Percentiles rank a stretch among this genome's conserved stretches.
These are phyloP conservation scores for Collybia mongolica DNA, from an alignment of 768 basidiomycete genomes.

Conservation along the genomic window DNA sequence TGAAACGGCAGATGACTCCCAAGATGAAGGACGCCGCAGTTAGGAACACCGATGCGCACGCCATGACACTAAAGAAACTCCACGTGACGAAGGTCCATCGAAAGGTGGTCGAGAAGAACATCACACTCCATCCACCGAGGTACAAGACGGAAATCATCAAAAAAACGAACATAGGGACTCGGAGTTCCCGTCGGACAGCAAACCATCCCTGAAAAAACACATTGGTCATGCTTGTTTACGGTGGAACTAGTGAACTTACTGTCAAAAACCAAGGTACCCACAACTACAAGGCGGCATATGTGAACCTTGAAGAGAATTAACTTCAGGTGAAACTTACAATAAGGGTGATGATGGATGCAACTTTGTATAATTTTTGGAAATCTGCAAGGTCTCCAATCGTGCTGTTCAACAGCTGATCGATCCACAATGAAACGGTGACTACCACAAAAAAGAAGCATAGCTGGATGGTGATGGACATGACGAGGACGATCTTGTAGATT, in stretches of 20 bases:
- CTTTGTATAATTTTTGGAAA: conserved; percentile 50
- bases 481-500: conserved; percentile 70
- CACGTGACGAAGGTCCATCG: conserved; percentile 75
- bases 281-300: conserved; percentile 35
- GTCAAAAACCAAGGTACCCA: conserved; percentile 69
- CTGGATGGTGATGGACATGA: conserved; percentile 71
- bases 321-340: conserved; percentile 43
- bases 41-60: conserved; percentile 55
- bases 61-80: conserved; percentile 71
- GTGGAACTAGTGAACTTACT: conserved; percentile 29
- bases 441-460: conserved; percentile 79
- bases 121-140: conserved; percentile 65
- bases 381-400: conserved; percentile 53
- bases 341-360: conserved; percentile 52
- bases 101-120: conserved; percentile 74
- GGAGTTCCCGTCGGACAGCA: conserved; percentile 65
- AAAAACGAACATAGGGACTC: conserved; percentile 60
- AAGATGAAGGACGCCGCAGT: conserved; percentile 54
- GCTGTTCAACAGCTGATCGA: conserved; percentile 74
- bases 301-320: background rate
- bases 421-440: conserved; percentile 68
- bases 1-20: conserved; percentile 65
- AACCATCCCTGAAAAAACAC: conserved; percentile 62
- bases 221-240: conserved; percentile 3
- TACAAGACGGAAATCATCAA: conserved; percentile 59